Evolutionary conservation across 768 basidiomycete genomes (phyloP), one percentile per base, ranked within the genome.

Genomic region (Lentinula edodes): DNA sequence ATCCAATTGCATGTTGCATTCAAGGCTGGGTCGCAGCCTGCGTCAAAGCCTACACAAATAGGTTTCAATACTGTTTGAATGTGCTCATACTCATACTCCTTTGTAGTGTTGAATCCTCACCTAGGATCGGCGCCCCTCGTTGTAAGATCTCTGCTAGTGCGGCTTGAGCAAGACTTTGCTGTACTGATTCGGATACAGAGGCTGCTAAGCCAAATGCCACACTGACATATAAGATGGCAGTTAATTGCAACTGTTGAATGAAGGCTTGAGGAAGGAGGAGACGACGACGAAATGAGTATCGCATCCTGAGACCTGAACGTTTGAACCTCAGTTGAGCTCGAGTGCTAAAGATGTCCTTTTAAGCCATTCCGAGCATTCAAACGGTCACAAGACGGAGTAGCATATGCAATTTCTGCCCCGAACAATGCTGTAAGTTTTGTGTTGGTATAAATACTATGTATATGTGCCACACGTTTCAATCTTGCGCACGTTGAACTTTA

Each of bases 1-100:
- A 72, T 69, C 70, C 68, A 68, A 52, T 69, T 64, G 64, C 68
- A 69, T 16, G 68, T 67, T 20, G 61, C 57, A 51, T 13, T 61
- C 28, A 41, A 18, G 41, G 32, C 52, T 12, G 35, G 43, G 1
- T 63, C 57, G 54, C 68, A 69, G 42, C 68, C 68, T 8, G 20
- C 51, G 58, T 69, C 68, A 51, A 54, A 53, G 2, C 68, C 68
- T 68, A 32, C 15, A 23, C 28, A 39, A 15, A 15, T 20, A 7
- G 45, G 28, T 28, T 28, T 28, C 28, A 3, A 28, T 28, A 28
- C 28, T 28, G 28, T 28, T 28, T 28, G 28, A 28, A 28, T 28
- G 28, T 28, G 28, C 28, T 28, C 28, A 28, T 28, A 28, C 28
- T 28, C 28, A 28, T 28, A 28, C 28, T 28, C 28, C 28, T 28